Evolutionary conservation across 805 yeast genomes (phyloP), one percentile per base, ranked within the genome.

Genomic region (Candida ovalis): DNA sequence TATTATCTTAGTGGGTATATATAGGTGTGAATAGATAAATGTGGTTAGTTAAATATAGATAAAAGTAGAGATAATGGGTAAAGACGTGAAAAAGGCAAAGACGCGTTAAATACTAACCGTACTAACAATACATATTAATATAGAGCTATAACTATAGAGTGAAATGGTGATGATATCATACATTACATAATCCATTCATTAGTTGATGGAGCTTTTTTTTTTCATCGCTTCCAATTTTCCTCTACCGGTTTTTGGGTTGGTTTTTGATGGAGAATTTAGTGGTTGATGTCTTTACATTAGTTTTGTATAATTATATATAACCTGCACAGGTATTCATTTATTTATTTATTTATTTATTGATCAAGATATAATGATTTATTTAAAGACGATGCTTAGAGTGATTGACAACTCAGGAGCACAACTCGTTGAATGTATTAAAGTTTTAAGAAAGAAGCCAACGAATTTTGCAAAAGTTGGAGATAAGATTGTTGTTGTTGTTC

Each of bases 331-430:
- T 8, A 27, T 8, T 8, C 12, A 25, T 25, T 25, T 25, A 25
- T 25, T 25, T 25, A 25, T 25, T 25, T 25, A 25, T 25, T 25
- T 25, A 25, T 25, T 25, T 7, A 25, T 25, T 25, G 28, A 25
- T 10, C 10, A 10, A 25, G 35, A 30, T 17, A 44, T 37, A 27
- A 92, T 92, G 99, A 81, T 92, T 46, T 89, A 88, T 70, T 79
- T 92, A 61, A 92, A 92, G 73, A 76, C 96, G 15, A 74, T 94
- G 68, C 71, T 90, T 46, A 91, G 86, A 66, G 96, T 91, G 55
- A 88, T 92, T 53, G 99, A 92, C 70, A 92, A 92, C 76, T 86
- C 96, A 21, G 79, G 98, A 25, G 99, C 97, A 3, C 88, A 86
- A 66, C 70, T 90, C 52, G 98, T 86, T 15, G 98, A 94, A 69